Base-by-base conservation (phyloP, 1,139 yeast genomes). In the Blastobotrys proliferans region DNA sequence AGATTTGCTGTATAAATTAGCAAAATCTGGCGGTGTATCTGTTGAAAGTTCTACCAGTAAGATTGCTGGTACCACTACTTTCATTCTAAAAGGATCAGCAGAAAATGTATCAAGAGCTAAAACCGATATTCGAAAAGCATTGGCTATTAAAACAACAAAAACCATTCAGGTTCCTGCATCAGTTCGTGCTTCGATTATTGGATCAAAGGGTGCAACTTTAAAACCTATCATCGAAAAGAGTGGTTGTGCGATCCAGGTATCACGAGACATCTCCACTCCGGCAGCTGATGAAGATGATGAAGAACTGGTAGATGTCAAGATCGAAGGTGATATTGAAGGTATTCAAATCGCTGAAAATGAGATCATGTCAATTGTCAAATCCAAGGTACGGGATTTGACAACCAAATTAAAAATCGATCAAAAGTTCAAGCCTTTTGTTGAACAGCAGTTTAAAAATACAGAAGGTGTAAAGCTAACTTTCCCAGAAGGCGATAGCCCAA, bases 311-410 rank as follows among this genome's bases (percentile, higher is more conserved):
- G 70, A 71, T 33, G 80, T 92, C 44, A 68, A 79, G 25, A 71
- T 92, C 49, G 83, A 78, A 49, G 98, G 98, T 67, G 95, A 88
- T 59, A 75, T 77, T 47, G 94, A 84, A 61, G 90, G 95, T 46
- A 83, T 85, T 52, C 76, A 74, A 52, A 73, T 75, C 43, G 96
- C 97, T 21, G 83, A 81, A 57, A 66, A 69, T 38, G 79, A 74
- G 57, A 87, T 92, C 52, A 58, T 79, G 59, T 77, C 77, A 24
- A 83, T 88, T 57, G 94, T 90, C 40, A 72, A 77, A 55, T 85
- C 84, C 54, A 82, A 84, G 58, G 83, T 57, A 37, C 49, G 52
- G 38, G 56, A 56, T 30, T 50, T 63, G 41, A 55, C 64, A 24
- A 44, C 61, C 30, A 56, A 58, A 43, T 52, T 64, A 20, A 48